Evolutionary conservation across 768 basidiomycete species (phyloP).

Genomic region (Phlebiopsis gigantea): DNA sequence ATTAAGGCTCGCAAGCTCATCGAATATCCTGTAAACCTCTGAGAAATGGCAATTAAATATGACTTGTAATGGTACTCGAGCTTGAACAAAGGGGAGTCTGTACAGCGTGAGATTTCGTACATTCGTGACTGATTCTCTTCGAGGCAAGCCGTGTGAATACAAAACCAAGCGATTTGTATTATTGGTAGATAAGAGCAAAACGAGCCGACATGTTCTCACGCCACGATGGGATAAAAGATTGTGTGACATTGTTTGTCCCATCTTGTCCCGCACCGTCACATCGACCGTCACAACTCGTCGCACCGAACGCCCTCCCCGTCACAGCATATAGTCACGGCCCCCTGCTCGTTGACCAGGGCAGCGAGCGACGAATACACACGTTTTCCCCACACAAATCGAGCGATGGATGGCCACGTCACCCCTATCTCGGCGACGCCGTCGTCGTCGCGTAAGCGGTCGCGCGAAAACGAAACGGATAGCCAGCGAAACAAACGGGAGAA

Average conservation of each 20-base stretch:
- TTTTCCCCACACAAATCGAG: neutral
- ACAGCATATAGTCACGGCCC: slow-evolving; percentile 3
- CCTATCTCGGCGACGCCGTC: slow-evolving; percentile 9
- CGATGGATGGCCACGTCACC: slow-evolving; percentile 7
- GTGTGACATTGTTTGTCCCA: slow-evolving; percentile 8
- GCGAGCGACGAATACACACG: slow-evolving; percentile 3
- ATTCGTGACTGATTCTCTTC: too few relatives aligned
- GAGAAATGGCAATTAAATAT: too few relatives aligned
- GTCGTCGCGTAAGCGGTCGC: slow-evolving; percentile 47
- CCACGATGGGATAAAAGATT: slow-evolving; percentile 7
- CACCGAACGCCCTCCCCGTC: slow-evolving; percentile 5
- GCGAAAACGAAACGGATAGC: slow-evolving; percentile 69
- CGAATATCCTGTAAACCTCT: too few relatives aligned
- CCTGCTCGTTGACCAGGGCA: neutral
- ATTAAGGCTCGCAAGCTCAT: too few relatives aligned
- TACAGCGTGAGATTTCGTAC: too few relatives aligned
- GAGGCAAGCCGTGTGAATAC: too few relatives aligned
- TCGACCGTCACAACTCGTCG: slow-evolving; percentile 1
- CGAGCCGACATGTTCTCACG: neutral
- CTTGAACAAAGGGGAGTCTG: too few relatives aligned
- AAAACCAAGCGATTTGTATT: too few relatives aligned
- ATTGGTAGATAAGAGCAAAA: neutral
- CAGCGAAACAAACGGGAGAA: slow-evolving; percentile 80
- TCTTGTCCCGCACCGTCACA: slow-evolving; percentile 10
- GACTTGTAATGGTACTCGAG: too few relatives aligned